Evolutionary conservation across 2,329 filamentous ascomycete genomes (phyloP), one percentile per base, ranked within the genome.

Genomic region (Chrysoporthe puriensis): DNA sequence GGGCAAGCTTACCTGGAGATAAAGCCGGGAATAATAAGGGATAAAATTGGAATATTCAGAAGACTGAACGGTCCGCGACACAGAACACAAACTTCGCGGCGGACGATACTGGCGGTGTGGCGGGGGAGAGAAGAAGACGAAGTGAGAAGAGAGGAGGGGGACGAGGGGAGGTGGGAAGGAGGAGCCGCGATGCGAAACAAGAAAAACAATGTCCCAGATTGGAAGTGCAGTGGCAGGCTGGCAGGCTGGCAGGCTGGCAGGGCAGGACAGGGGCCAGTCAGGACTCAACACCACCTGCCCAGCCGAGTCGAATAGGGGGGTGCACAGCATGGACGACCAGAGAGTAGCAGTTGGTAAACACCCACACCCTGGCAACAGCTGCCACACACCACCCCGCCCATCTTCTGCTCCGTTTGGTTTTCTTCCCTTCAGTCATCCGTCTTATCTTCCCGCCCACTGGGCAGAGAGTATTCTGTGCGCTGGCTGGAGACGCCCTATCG

Each of bases 111-210:
- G 58, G 56, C 21, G 44, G 46, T 66, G 54, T 62, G 48, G 34
- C 59, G 60, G 34, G 34, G 44, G 36, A 58, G 63, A 64, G 46
- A 34, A 59, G 63, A 63, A 40, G 11, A 62, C 44, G 46, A 62
- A 52, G 13, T 43, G 68, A 42, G 61, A 65, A 58, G 62, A 65
- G 66, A 46, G 57, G 48, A 42, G 66, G 36, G 43, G 32, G 62
- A 62, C n/a, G 43, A 48, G 26, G 40, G 43, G 50, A 46, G 59
- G 26, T 46, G 59, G 59, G 14, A 32, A 32, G 42, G 50, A 44
- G 64, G 46, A 42, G 67, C 62, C 62, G 66, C 66, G 66, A 67
- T 69, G 67, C 61, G 67, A 69, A 68, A 69, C 67, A 57, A 69
- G 68, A 66, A 70, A 70, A 70, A 70, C 69, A 70, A 67, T 42